Base-by-base conservation (phyloP, 23 red algal genomes). In the Gracilaria caudata region DNA sequence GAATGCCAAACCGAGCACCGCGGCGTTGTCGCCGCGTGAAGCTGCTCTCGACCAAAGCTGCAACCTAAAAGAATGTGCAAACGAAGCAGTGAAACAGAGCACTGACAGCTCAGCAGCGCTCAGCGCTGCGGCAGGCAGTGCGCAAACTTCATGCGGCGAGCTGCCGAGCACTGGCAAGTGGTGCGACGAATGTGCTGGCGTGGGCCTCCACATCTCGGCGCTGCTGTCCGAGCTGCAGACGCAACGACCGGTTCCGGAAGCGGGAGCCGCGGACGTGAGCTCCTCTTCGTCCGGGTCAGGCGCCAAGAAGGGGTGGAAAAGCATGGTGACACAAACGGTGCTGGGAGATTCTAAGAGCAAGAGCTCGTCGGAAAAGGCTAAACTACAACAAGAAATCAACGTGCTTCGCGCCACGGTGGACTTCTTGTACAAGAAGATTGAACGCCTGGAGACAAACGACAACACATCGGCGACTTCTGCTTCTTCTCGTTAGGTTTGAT, bases 331-430 rank as follows among this genome's bases (percentile, higher is more conserved):
- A 29, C 79, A 83, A 66, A 83, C 79, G 49, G 79, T 83, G 14
- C 79, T 83, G n/a, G 79, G 79, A 19, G 79, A 83, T 12, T 66
- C 57, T 4, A 83, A 83, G 79, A 66, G 57, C 40, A 61, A 46
- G 58, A 83, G 56, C 63, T 63, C 75, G 4, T 79, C 79, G 16
- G 84, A 88, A 19, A 77, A 79, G 72, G 71, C 84, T 19, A 66
- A 70, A 6, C 71, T 88, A 34, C 70, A 64, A 10, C 84, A 88
- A 46, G 70, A 88, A 70, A 72, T 88, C 72, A 79, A 78, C 71
- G 84, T 88, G 57, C 71, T 88, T 36, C 84, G 84, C 72, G 84
- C 84, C 25, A 88, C 84, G 39, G 84, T 88, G 36, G 71, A 77
- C 2, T 88, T 77, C 60, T 59, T 88, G 35, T 88, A 77, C 72